Evolutionary conservation across 306 rosid species (phyloP), one percentile per base, ranked within the genome.

Genomic region (Urtica urens): DNA sequence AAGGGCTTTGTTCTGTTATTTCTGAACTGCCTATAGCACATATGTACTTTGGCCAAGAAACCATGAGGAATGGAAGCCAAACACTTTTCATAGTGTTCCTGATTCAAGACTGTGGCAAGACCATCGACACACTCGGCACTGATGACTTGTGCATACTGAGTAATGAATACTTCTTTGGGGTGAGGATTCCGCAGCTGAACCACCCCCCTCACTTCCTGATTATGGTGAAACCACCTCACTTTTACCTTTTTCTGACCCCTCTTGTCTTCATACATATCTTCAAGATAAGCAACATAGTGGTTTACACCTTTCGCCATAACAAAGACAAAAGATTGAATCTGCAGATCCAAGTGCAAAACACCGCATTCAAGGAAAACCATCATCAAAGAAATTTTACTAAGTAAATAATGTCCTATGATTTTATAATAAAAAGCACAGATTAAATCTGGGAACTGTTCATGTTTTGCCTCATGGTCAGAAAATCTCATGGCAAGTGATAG

Each of bases 61-160:
- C 80, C 54, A 55, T 63, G 87, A 21, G 94, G 75, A 68, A 75
- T 79, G 22, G 61, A 67, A 51, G 85, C 75, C 41, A 61, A 55
- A 55, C 82, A 79, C 54, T 72, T 81, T 38, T 85, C 87, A 41
- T 72, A 90, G 64, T 90, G 94, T 51, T 85, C 94, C 33, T 72
- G 78, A 46, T 86, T 85, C 54, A 90, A 79, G 59, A 90, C 85
- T 37, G 85, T 69, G 26, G 99, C 83, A 23, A 83, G 78, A 61
- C 99, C 99, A 60, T 90, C 95, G 43, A 90, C 92, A 55, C 99
- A 90, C 73, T 90, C 99, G n/a, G 81, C 92, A 59, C 99, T 90
- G 53, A 90, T 79, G 57, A 85, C 93, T 70, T 90, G 99, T 23
- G 81, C 77, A 71, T 85, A 82, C 6, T 94, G 73, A 9, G 99